Evolutionary conservation across 2,329 filamentous ascomycete species (phyloP), one percentile per base, ranked within the genome.

Genomic region (Boeremia exigua): DNA sequence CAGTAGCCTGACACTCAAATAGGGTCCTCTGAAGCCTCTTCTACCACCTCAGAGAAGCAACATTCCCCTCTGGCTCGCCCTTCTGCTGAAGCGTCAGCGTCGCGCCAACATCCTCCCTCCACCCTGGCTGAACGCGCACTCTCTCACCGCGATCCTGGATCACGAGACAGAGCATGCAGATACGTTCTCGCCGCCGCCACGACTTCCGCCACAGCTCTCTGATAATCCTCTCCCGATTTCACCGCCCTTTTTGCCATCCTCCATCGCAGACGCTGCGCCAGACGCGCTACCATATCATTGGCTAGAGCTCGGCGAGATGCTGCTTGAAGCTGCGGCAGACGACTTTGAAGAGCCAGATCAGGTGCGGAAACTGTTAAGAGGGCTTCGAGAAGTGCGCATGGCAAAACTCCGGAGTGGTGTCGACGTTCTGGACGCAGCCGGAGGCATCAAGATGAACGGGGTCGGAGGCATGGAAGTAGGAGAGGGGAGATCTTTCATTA

Each of bases 381-480:
- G 96, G 70, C 75, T 98, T 61, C 83, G 93, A 49, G 94, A 98
- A 77, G 91, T 95, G 46, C 82, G 95, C 37, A 91, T 93, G 74
- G 91, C 92, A 47, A 98, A 98, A 80, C 88, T 96, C 81, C 81
- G 92, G 58, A 86, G 85, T 32, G 90, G 89, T 59, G 87, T 91
- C 12, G 84, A 86, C 33, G 84, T 87, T 34, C 77, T 96, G 45
- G 90, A 92, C 66, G 85, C 84, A 17, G 89, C 84, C 8, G 87
- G 86, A 3, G 87, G 88, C 19, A 87, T 93, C n/a, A 85, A 89
- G 53, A 80, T 89, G 72, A 88, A 87, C 44, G 94, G 94, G 19
- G 90, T 98, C 0, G 95, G 95, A 2, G 91, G 91, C 2, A 92
- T 98, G 89, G 95, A 99, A 79, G 81, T 98, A 43, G 89, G 90